Base-by-base conservation (phyloP, 2,329 filamentous ascomycete genomes). In the Curvularia verruculosa region DNA sequence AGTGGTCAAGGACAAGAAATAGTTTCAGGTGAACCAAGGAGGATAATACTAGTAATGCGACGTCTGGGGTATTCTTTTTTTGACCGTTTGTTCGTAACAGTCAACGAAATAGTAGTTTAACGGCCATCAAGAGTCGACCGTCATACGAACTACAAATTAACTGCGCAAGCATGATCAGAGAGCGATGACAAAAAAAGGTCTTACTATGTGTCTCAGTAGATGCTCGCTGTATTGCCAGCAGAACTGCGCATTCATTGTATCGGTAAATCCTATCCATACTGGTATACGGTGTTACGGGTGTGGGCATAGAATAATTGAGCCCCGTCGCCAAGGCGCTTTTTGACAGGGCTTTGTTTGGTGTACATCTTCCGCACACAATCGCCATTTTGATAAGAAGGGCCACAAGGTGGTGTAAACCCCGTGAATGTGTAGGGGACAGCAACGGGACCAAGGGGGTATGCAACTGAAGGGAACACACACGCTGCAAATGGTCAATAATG, bases 1-100 rank as follows among this genome's bases (percentile, higher is more conserved):
- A 28, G 34, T n/a, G 36, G 19, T 41, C 47, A 37, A 36, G 7
- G 34, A 39, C 21, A 24, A 26, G 18, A 56, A 53, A 45, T 34
- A 53, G 23, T 26, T 49, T 29, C 48, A 50, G 18, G 18, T 34
- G 8, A 31, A 15, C 19, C 36, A 2, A 31, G 26, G 24, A 45
- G n/a, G 13, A 54, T 39, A 13, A 29, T 48, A 23, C 29, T 7
- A 10, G n/a, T 3, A 15, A 28, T 39, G 26, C 10, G 15, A 19
- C 23, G 10, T 49, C n/a, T 28, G 10, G 26, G 24, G 21, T 13
- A 3, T 15, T 13, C 9, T n/a, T 39, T 37, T 19, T 7, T 5
- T 40, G 12, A 12, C 12, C 7, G 21, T 13, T 6, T 8, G 13
- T 24, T 8, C 18, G 34, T 26, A 18, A 13, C 29, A 40, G 19